Evolutionary conservation across 106 monocot species (phyloP).

Genomic region (Chionographis japonica): DNA sequence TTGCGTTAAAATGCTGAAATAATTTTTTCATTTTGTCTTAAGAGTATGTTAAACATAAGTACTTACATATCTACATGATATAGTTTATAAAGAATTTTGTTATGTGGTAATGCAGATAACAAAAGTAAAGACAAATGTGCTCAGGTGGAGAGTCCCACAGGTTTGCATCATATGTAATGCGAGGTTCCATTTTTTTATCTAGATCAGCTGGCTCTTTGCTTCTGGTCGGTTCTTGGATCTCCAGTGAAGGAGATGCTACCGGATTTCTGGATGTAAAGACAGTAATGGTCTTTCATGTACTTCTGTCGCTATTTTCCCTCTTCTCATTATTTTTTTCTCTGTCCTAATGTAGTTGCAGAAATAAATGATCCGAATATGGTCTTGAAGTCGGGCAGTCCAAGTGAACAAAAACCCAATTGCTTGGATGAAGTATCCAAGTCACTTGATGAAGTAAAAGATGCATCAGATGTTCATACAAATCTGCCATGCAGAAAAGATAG

Average conservation of each 20-base stretch:
- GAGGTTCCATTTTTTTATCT: not conserved
- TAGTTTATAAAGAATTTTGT: too few species aligned
- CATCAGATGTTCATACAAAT: not conserved
- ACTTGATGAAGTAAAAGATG: constrained; percentile 5
- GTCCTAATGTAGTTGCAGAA: not conserved
- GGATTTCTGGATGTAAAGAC: not conserved
- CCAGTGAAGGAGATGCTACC: not conserved
- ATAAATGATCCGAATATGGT: not conserved
- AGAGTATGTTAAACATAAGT: too few species aligned
- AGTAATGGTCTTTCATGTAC: not conserved
- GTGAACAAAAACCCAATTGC: not conserved
- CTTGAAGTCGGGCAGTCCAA: not conserved
- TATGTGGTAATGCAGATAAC: too few species aligned
- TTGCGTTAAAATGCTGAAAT: too few species aligned
- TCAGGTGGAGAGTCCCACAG: too few species aligned
- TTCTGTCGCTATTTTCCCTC: not conserved
- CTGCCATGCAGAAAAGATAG: constrained; percentile 2
- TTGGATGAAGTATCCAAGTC: constrained; percentile 1
- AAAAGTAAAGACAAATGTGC: too few species aligned
- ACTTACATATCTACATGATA: too few species aligned
- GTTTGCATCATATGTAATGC: not conserved
- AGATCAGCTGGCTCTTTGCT: not conserved
- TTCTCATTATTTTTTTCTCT: not conserved
- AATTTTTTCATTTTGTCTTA: too few species aligned
- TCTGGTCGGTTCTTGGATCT: too few species aligned